Evolutionary conservation across 139 green algal genomes (phyloP), one percentile per base, ranked within the genome.

Genomic region (Zygnema circumcarinatum): DNA sequence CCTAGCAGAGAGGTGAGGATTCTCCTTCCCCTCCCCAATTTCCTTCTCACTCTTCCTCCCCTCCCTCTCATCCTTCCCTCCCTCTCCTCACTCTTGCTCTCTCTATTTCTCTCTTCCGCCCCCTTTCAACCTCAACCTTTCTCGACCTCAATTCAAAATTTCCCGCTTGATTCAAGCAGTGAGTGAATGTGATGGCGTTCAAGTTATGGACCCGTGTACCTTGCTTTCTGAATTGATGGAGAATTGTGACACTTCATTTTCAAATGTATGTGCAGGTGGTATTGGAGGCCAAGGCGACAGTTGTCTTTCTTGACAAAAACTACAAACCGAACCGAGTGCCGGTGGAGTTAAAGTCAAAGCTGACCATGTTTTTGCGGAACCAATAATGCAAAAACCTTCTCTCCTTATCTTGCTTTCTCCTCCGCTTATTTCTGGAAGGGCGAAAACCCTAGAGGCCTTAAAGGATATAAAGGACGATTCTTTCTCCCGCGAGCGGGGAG

Each of bases 251-350:
- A n/a, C n/a, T n/a, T n/a, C n/a, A n/a, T n/a, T n/a, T n/a, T n/a
- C n/a, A n/a, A n/a, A 16, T 62, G 75, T 22, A 11, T 25, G 11
- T 2, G 39, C 41, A 84, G 79, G 20, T 38, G 7, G 36, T 87
- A 20, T 69, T 87, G 20, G 56, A 87, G 25, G 81, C 32, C n/a
- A 42, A 80, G 81, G 81, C 56, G 2, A 87, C 81, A 20, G 81
- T 67, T 38, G 81, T 87, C 40, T 87, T 33, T 39, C 38, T 87
- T n/a, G 67, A 87, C 81, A 29, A 53, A 20, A 52, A 80, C 21
- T 81, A 81, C 81, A 35, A 40, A 16, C 81, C 81, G 32, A 41
- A 68, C 11, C 81, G 81, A 39, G 36, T 87, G 20, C 81, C 81
- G 7, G 62, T 31, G 1, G 56, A 62, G 0, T 33, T 81, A 1